Evolutionary conservation across 257 asterid species (phyloP), one percentile per base, ranked within the genome.

Genomic region (Apocynum venetum): DNA sequence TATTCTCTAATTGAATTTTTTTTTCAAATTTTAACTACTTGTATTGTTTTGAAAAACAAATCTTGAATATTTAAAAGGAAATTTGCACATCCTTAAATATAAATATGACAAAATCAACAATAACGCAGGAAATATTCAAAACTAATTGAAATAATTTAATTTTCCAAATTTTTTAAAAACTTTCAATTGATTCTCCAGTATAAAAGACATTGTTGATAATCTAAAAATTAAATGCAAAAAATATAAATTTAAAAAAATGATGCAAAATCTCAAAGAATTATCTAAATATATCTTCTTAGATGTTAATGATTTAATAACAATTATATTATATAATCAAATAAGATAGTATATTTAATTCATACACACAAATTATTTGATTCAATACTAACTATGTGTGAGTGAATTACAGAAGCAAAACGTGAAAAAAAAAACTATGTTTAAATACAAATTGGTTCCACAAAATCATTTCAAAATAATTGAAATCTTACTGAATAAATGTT

Each of bases 11-110:
- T 48, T 36, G 52, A 13, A 70, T 17, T 56, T 53, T 53, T 53
- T 19, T 53, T 56, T 15, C 60, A 56, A 56, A 56, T 56, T 56
- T 55, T 55, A 47, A 47, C 6, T 55, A 3, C 4, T 5, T 3
- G 10, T 19, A 35, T 14, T 31, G 4, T 47, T 47, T 52, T 0
- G 1, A 38, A 15, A 53, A 14, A 53, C 20, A n/a, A 43, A 44
- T 31, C 47, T 44, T 44, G 2, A 61, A 44, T 47, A 61, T 61
- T 61, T 47, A 19, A 43, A 76, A 81, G 82, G 48, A 66, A 40
- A 40, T 66, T 66, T 40, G 2, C 3, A 15, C 20, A 65, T 38
- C 15, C 3, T 6, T 14, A 38, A 41, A 67, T 67, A 67, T 2
- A 1, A 67, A 19, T 46, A 67, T 41, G 19, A 43, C 13, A 41